Conservation (phyloP, 345 rosid species). For the Melastoma malabathricum region DNA sequence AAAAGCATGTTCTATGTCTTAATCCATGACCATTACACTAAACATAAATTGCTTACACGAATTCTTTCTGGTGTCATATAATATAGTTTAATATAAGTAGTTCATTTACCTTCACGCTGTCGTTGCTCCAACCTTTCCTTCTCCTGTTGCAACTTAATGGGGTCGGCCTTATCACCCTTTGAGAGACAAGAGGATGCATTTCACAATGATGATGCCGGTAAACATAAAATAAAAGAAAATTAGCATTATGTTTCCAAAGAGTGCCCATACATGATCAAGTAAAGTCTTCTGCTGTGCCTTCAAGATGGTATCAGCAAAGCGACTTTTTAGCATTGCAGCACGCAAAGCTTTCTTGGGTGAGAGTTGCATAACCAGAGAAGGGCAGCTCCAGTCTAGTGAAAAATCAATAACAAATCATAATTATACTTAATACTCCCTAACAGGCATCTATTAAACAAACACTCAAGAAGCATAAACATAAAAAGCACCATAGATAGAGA, state of each 20-base stretch:
- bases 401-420: not conserved
- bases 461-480: not conserved
- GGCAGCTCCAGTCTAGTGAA: conserved; percentile 31
- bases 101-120: conserved; percentile 58
- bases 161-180: conserved; percentile 58
- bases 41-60: no score
- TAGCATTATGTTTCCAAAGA: not conserved
- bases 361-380: conserved; percentile 29
- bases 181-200: conserved; percentile 1
- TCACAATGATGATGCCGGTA: not conserved
- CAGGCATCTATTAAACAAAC: not conserved
- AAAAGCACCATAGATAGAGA: not conserved
- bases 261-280: conserved; percentile 40
- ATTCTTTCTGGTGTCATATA: no score
- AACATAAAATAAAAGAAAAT: not conserved
- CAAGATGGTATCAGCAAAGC: conserved; percentile 63
- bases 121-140: conserved; percentile 54
- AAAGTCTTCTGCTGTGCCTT: conserved; percentile 59
- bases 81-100: not conserved
- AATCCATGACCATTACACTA: no score
- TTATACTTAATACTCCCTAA: not conserved
- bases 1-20: not conserved
- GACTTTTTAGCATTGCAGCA: conserved; percentile 58
- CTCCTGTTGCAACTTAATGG: conserved; percentile 39
- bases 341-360: conserved; percentile 75